Percentiles rank a stretch among this genome's conserved stretches.
These are phyloP conservation scores for Ophiostoma triangulosporum DNA, from an alignment of 2,329 filamentous ascomycete genomes.

Conservation along the genomic window DNA sequence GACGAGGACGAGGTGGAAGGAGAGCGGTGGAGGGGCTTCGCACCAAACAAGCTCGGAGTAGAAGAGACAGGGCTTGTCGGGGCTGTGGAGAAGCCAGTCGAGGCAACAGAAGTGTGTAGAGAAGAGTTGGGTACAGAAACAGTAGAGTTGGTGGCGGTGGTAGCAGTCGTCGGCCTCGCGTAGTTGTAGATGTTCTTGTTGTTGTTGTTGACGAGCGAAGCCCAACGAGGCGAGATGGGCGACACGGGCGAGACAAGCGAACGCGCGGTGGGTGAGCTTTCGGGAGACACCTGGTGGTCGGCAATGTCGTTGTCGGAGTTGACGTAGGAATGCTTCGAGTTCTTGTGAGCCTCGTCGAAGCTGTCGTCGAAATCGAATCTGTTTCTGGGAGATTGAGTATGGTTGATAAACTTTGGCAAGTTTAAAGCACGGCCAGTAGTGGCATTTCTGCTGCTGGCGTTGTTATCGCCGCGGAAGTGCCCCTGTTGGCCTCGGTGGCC, in stretches of 20 bases:
- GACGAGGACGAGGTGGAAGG: constrained; percentile 15
- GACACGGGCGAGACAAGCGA: constrained; percentile 20
- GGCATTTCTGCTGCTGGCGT: constrained; percentile 1
- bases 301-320: background rate
- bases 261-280: background rate
- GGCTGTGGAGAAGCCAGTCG: constrained; percentile 8
- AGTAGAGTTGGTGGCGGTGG: background rate
- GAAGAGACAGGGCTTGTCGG: constrained; percentile 12
- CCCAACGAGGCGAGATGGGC: constrained; percentile 31
- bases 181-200: constrained; percentile 17
- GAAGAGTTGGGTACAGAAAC: constrained; percentile 2
- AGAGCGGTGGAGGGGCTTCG: constrained; percentile 11
- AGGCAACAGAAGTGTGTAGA: constrained; percentile 8
- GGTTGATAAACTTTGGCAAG: constrained; percentile 1
- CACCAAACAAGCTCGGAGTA: background rate
- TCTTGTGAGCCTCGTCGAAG: constrained; percentile 5
- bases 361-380: constrained; percentile 10
- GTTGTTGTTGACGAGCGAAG: constrained; percentile 24
- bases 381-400: constrained; percentile 1
- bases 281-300: background rate
- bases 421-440: background rate
- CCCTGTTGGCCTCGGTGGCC: constrained; percentile 1
- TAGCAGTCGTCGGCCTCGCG: constrained; percentile 11
- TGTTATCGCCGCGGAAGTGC: background rate
- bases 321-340: constrained; percentile 5